Conservation (phyloP, 1,284 basidiomycete species). For the Fomitiporia mediterranea region DNA sequence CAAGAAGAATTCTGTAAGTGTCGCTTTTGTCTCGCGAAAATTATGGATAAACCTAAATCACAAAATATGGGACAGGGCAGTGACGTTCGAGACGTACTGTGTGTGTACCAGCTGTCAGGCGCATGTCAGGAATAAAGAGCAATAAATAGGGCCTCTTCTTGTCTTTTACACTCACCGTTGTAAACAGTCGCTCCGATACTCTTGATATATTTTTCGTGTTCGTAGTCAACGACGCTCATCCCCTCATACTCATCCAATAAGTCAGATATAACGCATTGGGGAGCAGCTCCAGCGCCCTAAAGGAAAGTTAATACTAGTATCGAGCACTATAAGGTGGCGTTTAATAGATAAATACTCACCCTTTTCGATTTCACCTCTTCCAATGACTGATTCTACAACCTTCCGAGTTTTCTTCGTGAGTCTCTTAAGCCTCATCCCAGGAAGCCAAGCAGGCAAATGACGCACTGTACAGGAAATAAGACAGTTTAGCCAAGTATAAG, state of each 20-base stretch:
- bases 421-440: conserved; percentile 14
- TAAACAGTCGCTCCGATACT: conserved; percentile 1
- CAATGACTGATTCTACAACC: neutral
- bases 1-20: conserved; percentile 9
- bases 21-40: neutral
- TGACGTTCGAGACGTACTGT: conserved; percentile 5
- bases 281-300: neutral
- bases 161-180: neutral
- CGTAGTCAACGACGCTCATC: neutral
- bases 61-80: neutral
- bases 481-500: neutral
- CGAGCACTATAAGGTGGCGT: neutral
- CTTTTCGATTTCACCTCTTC: conserved; percentile 2
- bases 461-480: conserved; percentile 2
- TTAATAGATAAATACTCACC: neutral
- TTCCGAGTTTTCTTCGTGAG: neutral
- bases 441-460: conserved; percentile 13
- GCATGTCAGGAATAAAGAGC: neutral
- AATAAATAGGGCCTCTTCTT: neutral
- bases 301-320: neutral
- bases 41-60: neutral
- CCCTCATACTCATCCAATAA: conserved; percentile 13
- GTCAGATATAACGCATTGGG: neutral
- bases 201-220: conserved; percentile 11
- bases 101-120: conserved; percentile 1